Conservation (phyloP, 2,329 filamentous ascomycete genomes). For the Cercospora sp. region DNA sequence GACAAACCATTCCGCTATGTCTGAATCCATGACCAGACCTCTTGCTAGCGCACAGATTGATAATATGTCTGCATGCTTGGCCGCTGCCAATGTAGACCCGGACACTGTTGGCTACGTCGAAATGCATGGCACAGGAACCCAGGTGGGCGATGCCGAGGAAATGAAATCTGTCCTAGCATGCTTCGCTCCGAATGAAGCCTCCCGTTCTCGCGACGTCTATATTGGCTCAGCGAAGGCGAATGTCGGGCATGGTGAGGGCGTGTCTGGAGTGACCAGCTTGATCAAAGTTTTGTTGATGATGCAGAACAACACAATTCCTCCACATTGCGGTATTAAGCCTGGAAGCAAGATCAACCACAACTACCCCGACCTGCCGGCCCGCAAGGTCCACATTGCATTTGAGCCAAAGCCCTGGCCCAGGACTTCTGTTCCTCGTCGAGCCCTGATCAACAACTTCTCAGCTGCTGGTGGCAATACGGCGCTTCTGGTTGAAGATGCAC, state of each 20-base stretch:
- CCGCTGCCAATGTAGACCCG: constrained; percentile 16
- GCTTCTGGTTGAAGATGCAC: constrained; percentile 63
- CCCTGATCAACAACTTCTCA: constrained; percentile 66
- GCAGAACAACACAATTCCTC: constrained; percentile 37
- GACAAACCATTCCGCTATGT: constrained; percentile 39
- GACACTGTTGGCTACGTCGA: constrained; percentile 12
- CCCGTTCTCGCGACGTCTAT: constrained; percentile 23
- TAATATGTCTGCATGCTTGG: background rate
- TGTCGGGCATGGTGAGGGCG: constrained; percentile 42
- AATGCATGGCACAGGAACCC: constrained; percentile 24
- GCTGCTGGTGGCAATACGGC: constrained; percentile 72
- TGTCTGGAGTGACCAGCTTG: constrained; percentile 35
- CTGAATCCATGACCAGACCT: constrained; percentile 8
- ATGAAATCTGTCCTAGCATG: constrained; percentile 8
- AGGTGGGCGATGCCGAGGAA: constrained; percentile 18
- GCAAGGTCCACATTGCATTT: constrained; percentile 1
- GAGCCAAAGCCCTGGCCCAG: background rate
- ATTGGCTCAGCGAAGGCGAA: constrained; percentile 41
- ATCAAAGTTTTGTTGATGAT: constrained; percentile 43
- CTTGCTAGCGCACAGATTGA: constrained; percentile 17
- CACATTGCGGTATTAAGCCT: constrained; percentile 25
- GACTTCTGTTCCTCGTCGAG: constrained; percentile 39
- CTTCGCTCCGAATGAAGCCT: constrained; percentile 1
- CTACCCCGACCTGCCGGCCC: background rate
- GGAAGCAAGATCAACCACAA: constrained; percentile 2